Conservation (phyloP, 305 asterid species). For the Plantago coronopus region DNA sequence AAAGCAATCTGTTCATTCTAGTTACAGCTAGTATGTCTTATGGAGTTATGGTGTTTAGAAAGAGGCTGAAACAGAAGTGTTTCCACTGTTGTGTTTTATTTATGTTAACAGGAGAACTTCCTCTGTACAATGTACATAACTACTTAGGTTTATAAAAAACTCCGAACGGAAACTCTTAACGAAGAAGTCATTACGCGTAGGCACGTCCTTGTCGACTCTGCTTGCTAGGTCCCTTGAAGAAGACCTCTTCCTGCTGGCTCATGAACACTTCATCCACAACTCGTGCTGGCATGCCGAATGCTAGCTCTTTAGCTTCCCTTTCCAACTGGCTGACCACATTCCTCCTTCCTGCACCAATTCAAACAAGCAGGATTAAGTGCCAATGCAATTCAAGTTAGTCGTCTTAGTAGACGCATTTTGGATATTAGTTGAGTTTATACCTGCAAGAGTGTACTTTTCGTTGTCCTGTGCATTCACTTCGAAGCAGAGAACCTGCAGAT, state of each 20-base stretch:
- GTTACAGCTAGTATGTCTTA: no score
- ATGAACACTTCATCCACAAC: slow-evolving; percentile 58
- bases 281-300: slow-evolving; percentile 51
- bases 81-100: no score
- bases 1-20: no score
- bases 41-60: no score
- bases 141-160: no score
- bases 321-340: slow-evolving; percentile 48
- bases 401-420: no score
- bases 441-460: slow-evolving; percentile 45
- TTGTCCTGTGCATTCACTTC: slow-evolving; percentile 38
- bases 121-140: no score
- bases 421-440: slow-evolving; percentile 14
- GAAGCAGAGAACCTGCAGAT: slow-evolving; percentile 51
- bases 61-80: no score
- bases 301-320: slow-evolving; percentile 57
- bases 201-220: slow-evolving; percentile 28
- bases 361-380: background rate
- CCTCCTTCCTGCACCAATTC: slow-evolving; percentile 35
- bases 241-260: slow-evolving; percentile 47
- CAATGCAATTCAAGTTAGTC: no score
- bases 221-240: slow-evolving; percentile 59
- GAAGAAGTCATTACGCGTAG: slow-evolving; percentile 23
- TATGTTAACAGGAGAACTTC: no score
- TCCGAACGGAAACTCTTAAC: background rate